Evolutionary conservation across 2,329 filamentous ascomycete genomes (phyloP).

Genomic region (Aspergillus sp.): DNA sequence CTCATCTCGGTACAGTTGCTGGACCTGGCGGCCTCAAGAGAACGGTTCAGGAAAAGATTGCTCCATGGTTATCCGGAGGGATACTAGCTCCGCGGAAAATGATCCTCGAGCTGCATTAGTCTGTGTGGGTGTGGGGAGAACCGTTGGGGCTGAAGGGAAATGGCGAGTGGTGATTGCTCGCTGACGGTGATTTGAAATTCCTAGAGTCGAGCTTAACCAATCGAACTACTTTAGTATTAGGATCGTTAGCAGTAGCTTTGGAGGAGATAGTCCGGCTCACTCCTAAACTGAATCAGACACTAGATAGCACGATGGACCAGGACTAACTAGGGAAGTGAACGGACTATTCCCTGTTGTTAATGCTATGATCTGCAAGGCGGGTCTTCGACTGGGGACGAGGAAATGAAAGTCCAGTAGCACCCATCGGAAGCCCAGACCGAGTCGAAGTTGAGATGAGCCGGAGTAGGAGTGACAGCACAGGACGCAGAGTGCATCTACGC

Average conservation of each 20-base stretch:
- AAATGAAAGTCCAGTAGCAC: background rate
- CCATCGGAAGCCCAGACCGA: constrained; percentile 3
- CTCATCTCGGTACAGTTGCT: background rate
- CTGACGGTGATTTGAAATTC: background rate
- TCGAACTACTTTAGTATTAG: background rate
- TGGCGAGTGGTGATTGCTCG: background rate
- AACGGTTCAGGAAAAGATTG: background rate
- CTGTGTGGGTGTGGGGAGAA: background rate
- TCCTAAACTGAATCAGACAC: background rate
- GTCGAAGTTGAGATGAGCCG: background rate
- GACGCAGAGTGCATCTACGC: background rate
- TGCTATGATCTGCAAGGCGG: constrained; percentile 7
- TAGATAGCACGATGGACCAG: background rate
- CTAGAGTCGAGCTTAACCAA: background rate
- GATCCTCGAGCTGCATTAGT: constrained; percentile 3
- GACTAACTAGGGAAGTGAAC: background rate
- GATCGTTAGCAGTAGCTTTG: background rate
- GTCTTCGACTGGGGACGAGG: background rate
- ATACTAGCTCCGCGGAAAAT: background rate
- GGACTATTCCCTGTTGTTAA: constrained; percentile 1
- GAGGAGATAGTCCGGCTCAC: background rate
- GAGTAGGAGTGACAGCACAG: background rate
- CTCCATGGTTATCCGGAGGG: background rate
- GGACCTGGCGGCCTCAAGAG: background rate
- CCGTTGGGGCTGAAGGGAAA: constrained; percentile 1